Percentiles rank a stretch among this genome's conserved stretches.
Conservation (phyloP, 2,329 filamentous ascomycete species). For the Fusarium graminum region DNA sequence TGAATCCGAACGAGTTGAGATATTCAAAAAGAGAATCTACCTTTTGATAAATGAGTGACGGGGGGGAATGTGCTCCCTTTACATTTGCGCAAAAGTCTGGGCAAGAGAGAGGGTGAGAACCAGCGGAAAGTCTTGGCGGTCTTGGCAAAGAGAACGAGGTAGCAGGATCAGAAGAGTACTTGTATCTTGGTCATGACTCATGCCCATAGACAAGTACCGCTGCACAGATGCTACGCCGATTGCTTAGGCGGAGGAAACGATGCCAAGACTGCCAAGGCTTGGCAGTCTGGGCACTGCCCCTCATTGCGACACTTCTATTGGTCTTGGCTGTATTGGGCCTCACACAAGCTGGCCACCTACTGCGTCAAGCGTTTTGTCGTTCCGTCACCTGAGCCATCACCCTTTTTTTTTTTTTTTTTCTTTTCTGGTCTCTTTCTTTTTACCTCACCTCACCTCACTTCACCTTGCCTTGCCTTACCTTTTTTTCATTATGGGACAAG, state of each 20-base stretch:
- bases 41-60: conserved; percentile 43
- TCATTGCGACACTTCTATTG: conserved; percentile 52
- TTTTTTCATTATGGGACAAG: neutral
- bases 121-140: conserved; percentile 57
- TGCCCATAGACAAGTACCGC: conserved; percentile 15
- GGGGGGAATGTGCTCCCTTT: conserved; percentile 54
- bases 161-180: conserved; percentile 26
- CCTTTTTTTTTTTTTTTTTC: conserved; percentile 14
- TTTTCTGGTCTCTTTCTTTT: neutral
- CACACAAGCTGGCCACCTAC: conserved; percentile 49
- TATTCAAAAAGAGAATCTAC: conserved; percentile 44
- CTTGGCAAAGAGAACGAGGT: conserved; percentile 49
- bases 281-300: conserved; percentile 56
- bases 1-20: conserved; percentile 35
- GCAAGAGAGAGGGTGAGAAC: conserved; percentile 53
- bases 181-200: fast-evolving
- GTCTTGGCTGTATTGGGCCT: conserved; percentile 46
- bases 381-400: conserved; percentile 49
- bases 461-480: neutral
- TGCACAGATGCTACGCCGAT: conserved; percentile 32
- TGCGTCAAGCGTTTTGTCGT: conserved; percentile 51
- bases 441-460: conserved; percentile 24
- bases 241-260: conserved; percentile 47
- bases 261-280: conserved; percentile 58
- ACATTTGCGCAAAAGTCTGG: conserved; percentile 54